Conservation (phyloP, 2,329 filamentous ascomycete species). For the Pseudonectria buxi region DNA sequence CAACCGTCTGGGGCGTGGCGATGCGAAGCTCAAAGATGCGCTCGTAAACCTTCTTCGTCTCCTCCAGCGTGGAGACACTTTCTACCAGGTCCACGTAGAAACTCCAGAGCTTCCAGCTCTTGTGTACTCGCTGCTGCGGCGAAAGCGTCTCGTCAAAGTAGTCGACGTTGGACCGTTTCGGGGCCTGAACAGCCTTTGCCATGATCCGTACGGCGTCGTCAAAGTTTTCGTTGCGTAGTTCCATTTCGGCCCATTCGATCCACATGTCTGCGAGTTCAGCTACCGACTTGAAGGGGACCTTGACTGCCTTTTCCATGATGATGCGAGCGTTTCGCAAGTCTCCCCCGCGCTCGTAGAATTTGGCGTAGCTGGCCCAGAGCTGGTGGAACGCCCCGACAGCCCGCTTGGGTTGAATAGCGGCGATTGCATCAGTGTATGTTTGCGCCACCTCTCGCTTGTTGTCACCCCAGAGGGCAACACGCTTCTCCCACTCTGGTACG, state of each 20-base stretch:
- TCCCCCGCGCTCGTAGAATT: conserved; percentile 86
- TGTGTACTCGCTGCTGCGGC: conserved; percentile 93
- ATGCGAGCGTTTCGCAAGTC: conserved; percentile 79
- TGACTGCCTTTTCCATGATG: conserved; percentile 96
- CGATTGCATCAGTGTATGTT: conserved; percentile 91
- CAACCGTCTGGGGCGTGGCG: conserved; percentile 94
- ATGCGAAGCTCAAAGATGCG: conserved; percentile 97
- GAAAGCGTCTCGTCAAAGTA: conserved; percentile 95
- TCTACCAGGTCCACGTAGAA: conserved; percentile 98
- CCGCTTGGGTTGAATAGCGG: conserved; percentile 88
- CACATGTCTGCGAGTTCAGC: conserved; percentile 94
- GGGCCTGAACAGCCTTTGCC: conserved; percentile 95
- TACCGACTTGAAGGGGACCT: conserved; percentile 97
- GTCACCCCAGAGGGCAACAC: conserved; percentile 89
- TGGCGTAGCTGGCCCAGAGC: conserved; percentile 93
- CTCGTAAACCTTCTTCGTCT: conserved; percentile 92
- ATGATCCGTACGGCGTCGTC: conserved; percentile 92
- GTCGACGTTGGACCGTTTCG: conserved; percentile 95
- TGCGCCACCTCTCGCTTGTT: conserved; percentile 88
- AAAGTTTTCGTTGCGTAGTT: conserved; percentile 91
- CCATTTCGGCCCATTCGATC: conserved; percentile 99
- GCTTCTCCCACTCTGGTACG: conserved; percentile 94
- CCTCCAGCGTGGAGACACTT: conserved; percentile 82
- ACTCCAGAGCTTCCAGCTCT: conserved; percentile 99
- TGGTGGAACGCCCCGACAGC: conserved; percentile 90